Evolutionary conservation across 2,329 filamentous ascomycete genomes (phyloP), one percentile per base, ranked within the genome.

Genomic region (Cylindrodendrum hubeiense): DNA sequence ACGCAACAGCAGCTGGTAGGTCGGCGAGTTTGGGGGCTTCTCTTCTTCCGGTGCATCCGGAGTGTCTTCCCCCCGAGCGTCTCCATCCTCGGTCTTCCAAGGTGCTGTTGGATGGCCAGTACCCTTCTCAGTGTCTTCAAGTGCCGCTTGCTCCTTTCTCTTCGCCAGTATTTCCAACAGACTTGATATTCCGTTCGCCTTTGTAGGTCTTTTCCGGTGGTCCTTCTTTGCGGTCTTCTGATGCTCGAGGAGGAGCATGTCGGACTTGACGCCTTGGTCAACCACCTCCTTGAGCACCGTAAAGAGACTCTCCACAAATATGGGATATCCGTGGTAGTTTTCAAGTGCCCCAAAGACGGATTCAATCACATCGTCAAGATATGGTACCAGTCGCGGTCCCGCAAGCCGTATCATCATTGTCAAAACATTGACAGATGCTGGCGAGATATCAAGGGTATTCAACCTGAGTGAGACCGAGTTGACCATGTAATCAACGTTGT

Each of bases 401-500:
- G 94, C 93, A 15, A 99, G 86, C 26, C 89, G 90, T 65, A 98
- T 90, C 93, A 98, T 97, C 95, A 99, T 98, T 7, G 92, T 87
- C 52, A 99, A 81, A 2, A 98, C 96, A 71, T 95, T 92, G 3
- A 95, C 94, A 3, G 94, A 94, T 67, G 97, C 93, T 1, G 95
- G 95, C 0, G 94, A 95, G 56, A 98, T 91, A 69, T 98, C 94
- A 69, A 98, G 93, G 0, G 93, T 93, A 73, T 97, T 98, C 8
- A 99, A 86, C 67, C 94, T 93, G 65, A 98, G 81, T 0, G 93
- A 93, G 17, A 99, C 89, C 0, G 96, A 93, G 75, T 98, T 98
- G 66, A 98, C 91, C 80, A 99, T 92, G 77, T 99, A 99, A 79
- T 99, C 96, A 17, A 94, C 95, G 66, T 99, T 99, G 56, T 92